Conservation (phyloP, 345 rosid genomes). For the Nephelium lappaceum region DNA sequence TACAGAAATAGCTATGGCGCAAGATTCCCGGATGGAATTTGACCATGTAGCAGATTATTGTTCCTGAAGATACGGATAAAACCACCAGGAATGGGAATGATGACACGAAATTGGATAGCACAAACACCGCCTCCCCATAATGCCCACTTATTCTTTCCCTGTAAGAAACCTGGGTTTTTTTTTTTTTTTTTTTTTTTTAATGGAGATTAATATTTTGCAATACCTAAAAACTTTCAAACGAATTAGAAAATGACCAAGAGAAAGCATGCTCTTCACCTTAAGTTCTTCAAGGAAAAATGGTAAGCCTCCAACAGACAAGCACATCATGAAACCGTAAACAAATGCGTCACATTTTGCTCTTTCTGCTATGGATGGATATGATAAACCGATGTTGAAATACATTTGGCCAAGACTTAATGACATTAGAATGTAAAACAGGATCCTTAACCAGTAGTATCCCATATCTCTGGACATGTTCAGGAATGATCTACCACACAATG, state of each 20-base stretch:
- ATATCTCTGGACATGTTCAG: conserved; percentile 41
- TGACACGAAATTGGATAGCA: conserved; percentile 36
- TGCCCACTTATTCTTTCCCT: conserved; percentile 33
- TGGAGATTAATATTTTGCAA: too few species aligned
- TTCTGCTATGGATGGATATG: conserved; percentile 11
- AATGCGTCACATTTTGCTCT: conserved; percentile 32
- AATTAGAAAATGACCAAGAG: not conserved
- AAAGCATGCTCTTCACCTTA: conserved; percentile 26
- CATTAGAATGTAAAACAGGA: conserved; percentile 27
- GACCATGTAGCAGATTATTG: conserved; percentile 38
- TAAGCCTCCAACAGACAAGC: conserved; percentile 41
- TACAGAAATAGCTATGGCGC: conserved; percentile 27
- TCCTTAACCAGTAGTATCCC: conserved; percentile 45
- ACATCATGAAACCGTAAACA: conserved; percentile 35
- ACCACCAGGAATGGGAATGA: conserved; percentile 37
- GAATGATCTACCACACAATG: conserved; percentile 32
- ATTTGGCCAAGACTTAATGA: conserved; percentile 29
- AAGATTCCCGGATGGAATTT: conserved; percentile 43
- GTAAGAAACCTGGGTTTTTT: conserved; percentile 24
- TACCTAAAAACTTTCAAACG: too few species aligned
- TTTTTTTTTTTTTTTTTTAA: too few species aligned
- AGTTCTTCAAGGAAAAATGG: conserved; percentile 44
- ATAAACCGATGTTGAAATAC: conserved; percentile 29
- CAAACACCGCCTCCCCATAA: conserved; percentile 38
- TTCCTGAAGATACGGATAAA: conserved; percentile 21